phyloP scores from a whole-genome alignment of 805 yeast genomes.

The Candida cerambycidarum region DNA sequence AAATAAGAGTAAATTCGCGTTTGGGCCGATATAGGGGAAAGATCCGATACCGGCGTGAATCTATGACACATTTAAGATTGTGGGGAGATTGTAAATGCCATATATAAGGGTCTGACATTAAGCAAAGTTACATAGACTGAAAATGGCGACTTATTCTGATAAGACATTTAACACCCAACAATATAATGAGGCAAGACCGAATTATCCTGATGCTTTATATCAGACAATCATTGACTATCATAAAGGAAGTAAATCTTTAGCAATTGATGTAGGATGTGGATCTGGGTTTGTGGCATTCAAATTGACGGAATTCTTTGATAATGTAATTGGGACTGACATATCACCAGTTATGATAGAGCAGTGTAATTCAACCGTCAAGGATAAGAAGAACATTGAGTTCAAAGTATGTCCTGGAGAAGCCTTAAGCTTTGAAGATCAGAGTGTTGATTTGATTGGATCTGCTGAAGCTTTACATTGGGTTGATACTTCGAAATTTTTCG shows the following conservation, averaged over 20 bases:
- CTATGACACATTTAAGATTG: too few relatives aligned
- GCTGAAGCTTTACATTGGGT: conserved; percentile 92
- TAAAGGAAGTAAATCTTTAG: conserved; percentile 12
- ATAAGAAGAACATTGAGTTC: conserved; percentile 27
- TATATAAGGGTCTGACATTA: too few relatives aligned
- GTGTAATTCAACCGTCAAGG: conserved; percentile 15
- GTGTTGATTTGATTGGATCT: conserved; percentile 65
- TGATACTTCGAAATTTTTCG: conserved; percentile 52
- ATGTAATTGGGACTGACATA: conserved; percentile 48
- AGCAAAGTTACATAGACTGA: too few relatives aligned
- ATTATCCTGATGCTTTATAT: conserved; percentile 39
- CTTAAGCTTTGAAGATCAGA: conserved; percentile 16
- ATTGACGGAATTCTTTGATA: conserved; percentile 31
- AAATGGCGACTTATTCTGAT: conserved; percentile 36
- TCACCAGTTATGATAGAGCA: conserved; percentile 46
- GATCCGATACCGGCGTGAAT: conserved; percentile 2
- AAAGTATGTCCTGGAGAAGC: conserved; percentile 34
- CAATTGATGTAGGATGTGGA: conserved; percentile 52
- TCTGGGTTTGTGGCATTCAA: conserved; percentile 46
- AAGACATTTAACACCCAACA: conserved; percentile 30
- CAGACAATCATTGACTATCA: conserved; percentile 21
- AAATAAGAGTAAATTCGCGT: too few relatives aligned
- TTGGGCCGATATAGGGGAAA: too few relatives aligned
- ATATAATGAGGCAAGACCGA: conserved; percentile 40
- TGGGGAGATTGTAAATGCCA: too few relatives aligned